Evolutionary conservation across 352 stramenopile genomes (phyloP), one percentile per base, ranked within the genome.

Genomic region (Phytophthora pisi): DNA sequence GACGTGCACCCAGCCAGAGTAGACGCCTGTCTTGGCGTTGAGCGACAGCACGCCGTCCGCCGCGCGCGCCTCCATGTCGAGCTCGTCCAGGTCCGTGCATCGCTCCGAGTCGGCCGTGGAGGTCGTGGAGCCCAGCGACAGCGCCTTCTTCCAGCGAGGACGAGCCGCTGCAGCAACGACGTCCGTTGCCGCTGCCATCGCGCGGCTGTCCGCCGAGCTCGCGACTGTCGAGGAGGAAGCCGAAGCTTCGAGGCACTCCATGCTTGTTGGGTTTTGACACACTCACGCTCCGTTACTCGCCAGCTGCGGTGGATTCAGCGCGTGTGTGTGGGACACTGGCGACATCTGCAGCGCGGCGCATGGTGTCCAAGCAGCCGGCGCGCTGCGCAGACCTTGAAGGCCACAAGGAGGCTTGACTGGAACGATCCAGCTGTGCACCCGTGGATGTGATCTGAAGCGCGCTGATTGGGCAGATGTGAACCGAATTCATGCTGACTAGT

Each of bases 1-100:
- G 15, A 81, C 77, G 66, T 85, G 55, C 42, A 81, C 54, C 68
- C 69, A 82, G 15, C 77, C 77, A 13, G 65, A 81, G 56, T 74
- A 83, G n/a, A 57, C 64, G 15, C 64, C 58, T 2, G 65, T 64
- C 4, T 65, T 60, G 28, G 52, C 26, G 46, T 79, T 61, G 10
- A 64, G 71, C 20, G 51, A 50, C n/a, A 80, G 57, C 16, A 57
- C 18, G 38, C 62, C 65, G 40, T 65, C 61, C 1, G 63, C 58
- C 5, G 63, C 28, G 5, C 72, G 23, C 3, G 58, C 49, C 4
- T 70, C 58, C 59, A 78, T 61, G 59, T 83, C 72, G 4, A 83
- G 57, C 16, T 60, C 69, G 3, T 65, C 49, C 18, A 78, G 55
- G 20, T 82, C 72, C 15, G 69, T 78, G 15, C 50, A 66, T 13